Base-by-base conservation (phyloP, 352 stramenopile species). In the Globisporangium canariense region DNA sequence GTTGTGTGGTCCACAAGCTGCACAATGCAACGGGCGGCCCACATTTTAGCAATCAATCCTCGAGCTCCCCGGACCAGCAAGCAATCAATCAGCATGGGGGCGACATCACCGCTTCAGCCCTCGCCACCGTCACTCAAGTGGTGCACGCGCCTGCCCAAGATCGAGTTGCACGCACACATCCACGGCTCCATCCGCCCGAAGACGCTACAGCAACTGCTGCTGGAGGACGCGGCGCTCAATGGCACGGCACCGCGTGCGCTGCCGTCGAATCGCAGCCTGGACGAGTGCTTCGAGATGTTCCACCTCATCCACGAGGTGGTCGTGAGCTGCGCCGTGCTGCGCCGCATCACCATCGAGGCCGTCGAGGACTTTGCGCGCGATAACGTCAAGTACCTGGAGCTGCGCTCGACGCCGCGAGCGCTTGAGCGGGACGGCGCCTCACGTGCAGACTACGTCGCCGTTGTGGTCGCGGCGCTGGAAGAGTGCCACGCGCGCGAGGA, bases 241-340 rank as follows among this genome's bases (percentile, higher is more conserved):
- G 62, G 70, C 36, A 60, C 65, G 40, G 59, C 72, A 56, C 72
- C 71, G 64, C 70, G 70, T 7, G 41, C 54, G 54, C 60, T 89
- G 45, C 82, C 79, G 2, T 63, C 59, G 62, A 75, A 81, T 16
- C 78, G 84, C 60, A 91, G 70, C 53, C 63, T 96, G 18, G 78
- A 91, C 51, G 83, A 91, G 58, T 97, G 89, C 72, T 97, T 97
- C 59, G 76, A 91, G 68, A 88, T 97, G 78, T 96, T 97, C 68
- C 76, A 77, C 25, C 55, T 92, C 28, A 95, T 97, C 58, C 89
- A 96, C 64, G 73, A 90, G 62, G 78, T 89, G 56, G 87, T 96
- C 54, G 76, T 88, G 45, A 90, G 81, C 69, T 75, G 83, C n/a
- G 56, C 66, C 1, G 78, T 77, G 36, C 71, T 96, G 49, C 76